Percentiles rank a stretch among this genome's conserved stretches.
Evolutionary conservation across 2,329 filamentous ascomycete species (phyloP).

Genomic region (Fusarium cyanostomum): DNA sequence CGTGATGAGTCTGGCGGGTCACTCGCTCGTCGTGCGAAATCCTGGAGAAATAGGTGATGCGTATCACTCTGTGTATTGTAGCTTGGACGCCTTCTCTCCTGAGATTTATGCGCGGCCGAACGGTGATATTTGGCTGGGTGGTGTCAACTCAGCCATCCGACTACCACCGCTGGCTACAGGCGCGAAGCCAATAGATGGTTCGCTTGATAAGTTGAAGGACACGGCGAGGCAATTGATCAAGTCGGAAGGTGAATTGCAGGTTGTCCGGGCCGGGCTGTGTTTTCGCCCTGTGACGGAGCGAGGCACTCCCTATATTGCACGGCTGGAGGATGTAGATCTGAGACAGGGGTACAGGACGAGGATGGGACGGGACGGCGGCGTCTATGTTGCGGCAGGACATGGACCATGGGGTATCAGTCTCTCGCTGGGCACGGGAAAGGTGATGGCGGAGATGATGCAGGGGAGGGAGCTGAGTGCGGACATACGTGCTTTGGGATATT

Average conservation of each 20-base stretch:
- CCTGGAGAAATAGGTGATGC: slow-evolving; percentile 57
- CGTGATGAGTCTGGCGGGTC: slow-evolving; percentile 67
- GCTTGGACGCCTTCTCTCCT: slow-evolving; percentile 69
- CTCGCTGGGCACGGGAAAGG: slow-evolving; percentile 73
- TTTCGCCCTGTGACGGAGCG: slow-evolving; percentile 75
- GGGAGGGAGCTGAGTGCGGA: slow-evolving; percentile 67
- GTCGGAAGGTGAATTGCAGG: slow-evolving; percentile 61
- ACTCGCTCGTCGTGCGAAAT: slow-evolving; percentile 74
- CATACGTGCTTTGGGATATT: slow-evolving; percentile 50
- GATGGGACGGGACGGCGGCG: slow-evolving; percentile 62
- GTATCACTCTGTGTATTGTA: slow-evolving; percentile 76
- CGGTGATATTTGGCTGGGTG: slow-evolving; percentile 77
- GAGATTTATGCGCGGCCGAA: slow-evolving; percentile 75
- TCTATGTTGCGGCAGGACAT: slow-evolving; percentile 77
- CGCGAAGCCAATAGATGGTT: slow-evolving; percentile 22
- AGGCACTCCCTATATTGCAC: slow-evolving; percentile 70
- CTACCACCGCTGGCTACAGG: slow-evolving; percentile 60
- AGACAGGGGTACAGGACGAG: slow-evolving; percentile 57
- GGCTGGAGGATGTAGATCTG: slow-evolving; percentile 65
- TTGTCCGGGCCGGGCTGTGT: slow-evolving; percentile 73
- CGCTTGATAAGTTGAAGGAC: slow-evolving; percentile 60
- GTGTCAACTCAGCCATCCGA: slow-evolving; percentile 71
- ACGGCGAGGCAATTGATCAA: slow-evolving; percentile 61
- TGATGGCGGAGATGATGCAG: slow-evolving; percentile 75
- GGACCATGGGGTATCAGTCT: slow-evolving; percentile 78